phyloP scores from a whole-genome alignment of 306 rosid species.

The Sicyos edulis region DNA sequence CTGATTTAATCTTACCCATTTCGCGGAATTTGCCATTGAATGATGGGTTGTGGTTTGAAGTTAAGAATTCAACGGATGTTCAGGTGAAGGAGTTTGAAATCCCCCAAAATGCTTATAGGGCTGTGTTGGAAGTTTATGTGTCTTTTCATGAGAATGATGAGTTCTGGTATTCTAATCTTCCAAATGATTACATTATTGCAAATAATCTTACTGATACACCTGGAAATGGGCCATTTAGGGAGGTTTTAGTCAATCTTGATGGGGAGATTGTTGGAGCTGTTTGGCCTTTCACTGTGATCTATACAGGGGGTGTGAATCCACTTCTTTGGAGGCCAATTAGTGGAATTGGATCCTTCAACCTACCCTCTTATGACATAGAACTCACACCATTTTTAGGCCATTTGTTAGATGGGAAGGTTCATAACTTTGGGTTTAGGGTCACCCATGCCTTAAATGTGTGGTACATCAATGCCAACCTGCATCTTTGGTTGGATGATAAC shows the following conservation, averaged over 20 bases:
- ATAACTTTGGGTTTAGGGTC: constrained; percentile 58
- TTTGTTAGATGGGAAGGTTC: constrained; percentile 58
- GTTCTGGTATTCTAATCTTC: constrained; percentile 63
- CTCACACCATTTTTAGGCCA: constrained; percentile 70
- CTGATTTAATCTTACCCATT: constrained; percentile 80
- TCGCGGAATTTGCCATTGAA: constrained; percentile 53
- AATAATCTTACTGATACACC: constrained; percentile 47
- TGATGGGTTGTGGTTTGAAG: constrained; percentile 76
- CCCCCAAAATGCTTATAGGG: constrained; percentile 74
- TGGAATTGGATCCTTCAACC: constrained; percentile 74
- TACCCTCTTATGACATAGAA: constrained; percentile 84
- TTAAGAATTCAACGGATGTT: constrained; percentile 42
- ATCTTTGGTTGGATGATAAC: constrained; percentile 72
- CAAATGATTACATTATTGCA: constrained; percentile 55
- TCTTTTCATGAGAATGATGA: constrained; percentile 94
- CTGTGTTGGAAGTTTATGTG: constrained; percentile 80
- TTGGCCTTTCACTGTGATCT: constrained; percentile 92
- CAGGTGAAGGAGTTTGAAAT: constrained; percentile 45
- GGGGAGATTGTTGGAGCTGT: constrained; percentile 50
- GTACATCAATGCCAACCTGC: constrained; percentile 81
- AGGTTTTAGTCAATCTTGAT: constrained; percentile 69
- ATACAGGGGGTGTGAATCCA: constrained; percentile 81
- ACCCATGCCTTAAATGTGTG: constrained; percentile 84
- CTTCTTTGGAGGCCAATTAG: constrained; percentile 91
- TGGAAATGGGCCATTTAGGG: constrained; percentile 88